Percentiles rank a stretch among this genome's conserved stretches.
These are phyloP conservation scores for Colletotrichum navitas DNA, from an alignment of 2,329 filamentous ascomycete genomes.

Conservation along the genomic window DNA sequence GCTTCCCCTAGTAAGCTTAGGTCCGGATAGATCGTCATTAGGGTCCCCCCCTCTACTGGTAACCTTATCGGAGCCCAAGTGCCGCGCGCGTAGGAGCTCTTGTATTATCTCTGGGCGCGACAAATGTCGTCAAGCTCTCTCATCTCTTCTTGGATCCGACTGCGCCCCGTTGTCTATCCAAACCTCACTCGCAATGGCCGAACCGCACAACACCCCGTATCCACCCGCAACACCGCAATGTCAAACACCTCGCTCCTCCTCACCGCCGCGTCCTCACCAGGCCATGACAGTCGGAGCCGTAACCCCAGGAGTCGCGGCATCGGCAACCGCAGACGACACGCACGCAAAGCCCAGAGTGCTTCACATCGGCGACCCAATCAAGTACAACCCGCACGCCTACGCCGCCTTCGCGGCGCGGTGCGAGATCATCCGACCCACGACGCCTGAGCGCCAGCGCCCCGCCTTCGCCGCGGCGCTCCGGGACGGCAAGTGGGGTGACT, in stretches of 20 bases:
- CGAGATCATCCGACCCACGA: slow-evolving; percentile 64
- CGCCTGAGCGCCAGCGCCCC: slow-evolving; percentile 62
- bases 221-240: slow-evolving; percentile 49
- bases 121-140: background rate
- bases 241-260: slow-evolving; percentile 58
- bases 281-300: slow-evolving; percentile 44
- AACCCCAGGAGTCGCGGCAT: slow-evolving; percentile 42
- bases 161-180: background rate
- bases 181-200: slow-evolving; percentile 54
- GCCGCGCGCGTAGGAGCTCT: background rate
- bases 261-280: slow-evolving; percentile 50
- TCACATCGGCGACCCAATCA: slow-evolving; percentile 77
- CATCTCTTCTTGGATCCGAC: background rate
- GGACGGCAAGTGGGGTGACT: slow-evolving; percentile 67
- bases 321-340: slow-evolving; percentile 43
- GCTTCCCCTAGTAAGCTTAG: background rate
- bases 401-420: slow-evolving; percentile 58
- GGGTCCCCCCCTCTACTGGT: too few relatives aligned
- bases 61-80: slow-evolving; percentile 26
- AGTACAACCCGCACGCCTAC: slow-evolving; percentile 63
- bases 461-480: slow-evolving; percentile 63
- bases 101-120: slow-evolving; percentile 5
- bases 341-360: slow-evolving; percentile 69
- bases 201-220: slow-evolving; percentile 62
- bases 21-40: background rate